These are phyloP conservation scores for Hordeum marinum DNA, from an alignment of 176 grass and related monocot species.

Conservation along the genomic window DNA sequence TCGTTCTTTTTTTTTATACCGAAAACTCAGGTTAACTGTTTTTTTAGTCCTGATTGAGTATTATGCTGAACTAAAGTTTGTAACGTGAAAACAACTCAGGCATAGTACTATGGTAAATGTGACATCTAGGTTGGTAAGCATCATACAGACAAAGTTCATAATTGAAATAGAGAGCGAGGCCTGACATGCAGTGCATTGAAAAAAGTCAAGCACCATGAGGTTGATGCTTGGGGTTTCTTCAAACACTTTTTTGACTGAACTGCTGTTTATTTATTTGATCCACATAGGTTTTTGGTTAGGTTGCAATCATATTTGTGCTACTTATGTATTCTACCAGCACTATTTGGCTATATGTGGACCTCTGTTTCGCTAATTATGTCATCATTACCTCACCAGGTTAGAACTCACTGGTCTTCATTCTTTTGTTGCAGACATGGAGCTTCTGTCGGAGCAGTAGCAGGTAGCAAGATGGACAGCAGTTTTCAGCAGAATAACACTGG, in stretches of 20 bases:
- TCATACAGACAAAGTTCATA: not conserved
- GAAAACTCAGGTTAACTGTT: not conserved
- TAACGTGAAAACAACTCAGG: not conserved
- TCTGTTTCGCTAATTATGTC: not conserved
- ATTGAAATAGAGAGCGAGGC: slow-evolving; percentile 3
- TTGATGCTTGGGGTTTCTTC: not conserved
- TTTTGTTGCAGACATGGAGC: slow-evolving; percentile 54
- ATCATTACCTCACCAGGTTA: not conserved
- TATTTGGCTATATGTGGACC: not conserved
- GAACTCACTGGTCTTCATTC: slow-evolving; percentile 12
- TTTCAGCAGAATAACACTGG: slow-evolving; percentile 48
- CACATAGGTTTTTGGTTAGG: not conserved
- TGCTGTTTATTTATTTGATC: not conserved
- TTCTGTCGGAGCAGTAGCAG: slow-evolving; percentile 35
- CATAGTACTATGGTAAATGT: not conserved
- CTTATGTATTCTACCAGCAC: not conserved
- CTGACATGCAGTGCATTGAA: not conserved
- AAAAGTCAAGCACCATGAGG: not conserved
- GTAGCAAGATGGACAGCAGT: slow-evolving; percentile 57
- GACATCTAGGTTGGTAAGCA: not conserved
- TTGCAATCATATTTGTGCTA: not conserved
- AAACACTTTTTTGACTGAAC: not conserved
- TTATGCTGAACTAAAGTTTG: not conserved
- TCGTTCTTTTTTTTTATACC: not conserved
- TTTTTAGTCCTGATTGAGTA: not conserved